phyloP scores from a whole-genome alignment of 2,329 filamentous ascomycete genomes.

The Penicillium sp. region DNA sequence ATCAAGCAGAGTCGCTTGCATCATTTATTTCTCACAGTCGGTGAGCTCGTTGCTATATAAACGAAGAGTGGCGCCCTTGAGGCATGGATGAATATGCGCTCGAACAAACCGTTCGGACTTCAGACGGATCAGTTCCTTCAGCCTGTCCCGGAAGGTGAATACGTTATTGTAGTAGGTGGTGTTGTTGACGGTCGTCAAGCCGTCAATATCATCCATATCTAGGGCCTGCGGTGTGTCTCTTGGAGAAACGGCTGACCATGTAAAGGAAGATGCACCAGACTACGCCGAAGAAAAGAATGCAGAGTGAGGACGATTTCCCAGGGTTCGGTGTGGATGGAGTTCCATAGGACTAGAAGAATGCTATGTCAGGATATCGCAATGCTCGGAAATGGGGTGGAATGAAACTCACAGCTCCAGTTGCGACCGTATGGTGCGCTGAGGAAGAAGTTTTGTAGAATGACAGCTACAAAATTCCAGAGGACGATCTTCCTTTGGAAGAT shows the following conservation, averaged over 20 bases:
- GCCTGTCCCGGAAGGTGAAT: too few species aligned
- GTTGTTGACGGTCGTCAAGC: too few species aligned
- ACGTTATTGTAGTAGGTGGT: too few species aligned
- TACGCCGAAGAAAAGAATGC: slow-evolving; percentile 50
- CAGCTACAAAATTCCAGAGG: slow-evolving; percentile 65
- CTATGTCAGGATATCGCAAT: not conserved
- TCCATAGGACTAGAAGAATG: slow-evolving; percentile 52
- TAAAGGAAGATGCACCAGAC: slow-evolving; percentile 53
- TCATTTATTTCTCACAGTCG: too few species aligned
- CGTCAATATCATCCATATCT: too few species aligned
- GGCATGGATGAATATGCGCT: too few species aligned
- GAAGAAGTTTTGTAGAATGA: slow-evolving; percentile 67
- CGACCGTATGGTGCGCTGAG: slow-evolving; percentile 65
- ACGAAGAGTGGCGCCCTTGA: too few species aligned
- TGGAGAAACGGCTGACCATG: slow-evolving; percentile 57
- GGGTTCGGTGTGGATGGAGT: slow-evolving; percentile 52
- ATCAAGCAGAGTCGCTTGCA: too few species aligned
- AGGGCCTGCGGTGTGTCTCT: slow-evolving; percentile 59
- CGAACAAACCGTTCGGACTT: too few species aligned
- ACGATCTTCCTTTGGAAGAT: slow-evolving; percentile 63
- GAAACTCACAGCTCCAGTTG: slow-evolving; percentile 58
- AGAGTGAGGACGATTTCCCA: slow-evolving; percentile 59
- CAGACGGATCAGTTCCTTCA: too few species aligned
- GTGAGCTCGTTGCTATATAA: too few species aligned
- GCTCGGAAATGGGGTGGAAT: not conserved